Conservation (phyloP, 805 yeast genomes). For the Yamadazyma takamatsuzukensis region DNA sequence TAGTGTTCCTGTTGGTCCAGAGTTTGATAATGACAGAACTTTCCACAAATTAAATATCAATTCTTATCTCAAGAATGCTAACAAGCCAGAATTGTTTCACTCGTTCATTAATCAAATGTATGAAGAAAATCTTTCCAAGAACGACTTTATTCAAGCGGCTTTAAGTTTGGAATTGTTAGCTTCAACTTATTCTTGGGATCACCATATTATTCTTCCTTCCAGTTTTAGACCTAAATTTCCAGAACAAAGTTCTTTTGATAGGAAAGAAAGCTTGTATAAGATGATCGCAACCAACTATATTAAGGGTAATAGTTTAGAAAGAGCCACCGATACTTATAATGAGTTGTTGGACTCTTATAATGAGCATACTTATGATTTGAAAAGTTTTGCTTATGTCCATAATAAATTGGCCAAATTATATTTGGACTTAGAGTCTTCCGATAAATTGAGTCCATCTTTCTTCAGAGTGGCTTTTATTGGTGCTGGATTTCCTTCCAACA, state of each 20-base stretch:
- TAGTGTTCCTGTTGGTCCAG: conserved; percentile 75
- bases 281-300: conserved; percentile 67
- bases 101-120: conserved; percentile 75
- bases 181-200: conserved; percentile 71
- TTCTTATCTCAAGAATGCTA: conserved; percentile 71
- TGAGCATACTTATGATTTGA: conserved; percentile 67
- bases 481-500: conserved; percentile 74
- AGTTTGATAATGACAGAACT: conserved; percentile 83
- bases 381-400: conserved; percentile 70
- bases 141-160: conserved; percentile 78
- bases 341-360: conserved; percentile 75
- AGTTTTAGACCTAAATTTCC: conserved; percentile 69
- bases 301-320: conserved; percentile 71
- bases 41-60: conserved; percentile 74
- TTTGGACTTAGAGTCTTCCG: conserved; percentile 60
- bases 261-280: conserved; percentile 70
- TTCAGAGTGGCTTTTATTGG: conserved; percentile 81
- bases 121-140: conserved; percentile 55
- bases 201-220: conserved; percentile 50
- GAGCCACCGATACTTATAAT: conserved; percentile 74
- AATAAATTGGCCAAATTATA: conserved; percentile 66
- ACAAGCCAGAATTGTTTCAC: conserved; percentile 75
- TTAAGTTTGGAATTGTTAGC: conserved; percentile 75
- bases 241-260: conserved; percentile 73
- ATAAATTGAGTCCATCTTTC: conserved; percentile 71